Base-by-base conservation (phyloP, 192 early-diverging fungal species). In the Diversispora eburnea region DNA sequence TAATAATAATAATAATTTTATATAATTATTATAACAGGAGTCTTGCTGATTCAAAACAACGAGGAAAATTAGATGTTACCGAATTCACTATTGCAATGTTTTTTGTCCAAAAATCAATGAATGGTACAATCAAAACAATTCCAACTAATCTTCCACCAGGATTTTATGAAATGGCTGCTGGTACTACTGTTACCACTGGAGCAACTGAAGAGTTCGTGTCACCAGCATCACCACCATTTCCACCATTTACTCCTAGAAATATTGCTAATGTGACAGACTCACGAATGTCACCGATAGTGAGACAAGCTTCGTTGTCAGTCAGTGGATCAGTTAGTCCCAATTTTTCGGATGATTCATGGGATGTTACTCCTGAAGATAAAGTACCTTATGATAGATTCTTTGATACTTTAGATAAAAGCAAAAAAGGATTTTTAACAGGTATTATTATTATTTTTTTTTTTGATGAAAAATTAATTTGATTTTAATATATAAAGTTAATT, bases 71-170 rank as follows among this genome's bases (percentile, higher is more conserved):
- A 45, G 86, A 89, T 66, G 81, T 92, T 63, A 81, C 87, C 8
- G 94, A 96, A 77, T 98, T 98, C 78, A 86, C 91, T 54, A 88
- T 94, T 62, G 94, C 94, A 49, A 97, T 98, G 95, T 87, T 88
- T 75, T 90, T 93, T 71, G 90, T 98, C 66, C 86, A 91, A 17
- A 85, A 88, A 67, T 80, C 91, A 19, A 94, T 94, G 88, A 87
- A 91, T 64, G 91, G 90, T 43, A 84, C 84, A 19, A 80, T 88
- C 46, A 76, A 81, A 52, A 81, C 83, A 39, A 81, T 96, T n/a
- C 96, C 96, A 13, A 58, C 82, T 5, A 68, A 79, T 6, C 79
- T 95, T 19, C 92, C 96, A 10, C 77, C 76, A 57, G 77, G 80
- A 72, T 45, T 81, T 47, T 46, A 60, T 15, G 61, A 74, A 20